These are phyloP conservation scores for Xylariales sp. DNA, from an alignment of 2,329 filamentous ascomycete species.

Conservation along the genomic window DNA sequence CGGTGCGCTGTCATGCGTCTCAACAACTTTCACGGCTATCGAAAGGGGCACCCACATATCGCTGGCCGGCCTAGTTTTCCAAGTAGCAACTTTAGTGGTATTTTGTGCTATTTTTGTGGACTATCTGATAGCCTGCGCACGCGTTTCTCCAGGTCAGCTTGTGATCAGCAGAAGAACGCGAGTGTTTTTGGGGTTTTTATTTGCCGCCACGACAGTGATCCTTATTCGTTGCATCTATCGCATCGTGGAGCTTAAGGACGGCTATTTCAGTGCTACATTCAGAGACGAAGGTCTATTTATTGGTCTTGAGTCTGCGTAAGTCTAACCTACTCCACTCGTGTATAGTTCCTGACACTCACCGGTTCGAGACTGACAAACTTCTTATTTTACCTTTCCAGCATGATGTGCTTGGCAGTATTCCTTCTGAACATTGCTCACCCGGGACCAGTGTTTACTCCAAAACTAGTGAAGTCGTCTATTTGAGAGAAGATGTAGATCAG, in stretches of 20 bases:
- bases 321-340: no score
- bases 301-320: neutral
- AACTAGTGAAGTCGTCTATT: no score
- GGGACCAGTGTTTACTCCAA: no score
- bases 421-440: no score
- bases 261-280: neutral
- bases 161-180: neutral
- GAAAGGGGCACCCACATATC: neutral
- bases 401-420: no score
- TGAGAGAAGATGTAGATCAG: no score
- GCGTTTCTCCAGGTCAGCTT: neutral
- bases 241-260: neutral
- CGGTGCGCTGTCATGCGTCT: constrained; percentile 30
- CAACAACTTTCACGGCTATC: neutral
- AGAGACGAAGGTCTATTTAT: neutral
- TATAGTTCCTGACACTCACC: no score
- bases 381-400: no score
- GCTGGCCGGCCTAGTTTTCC: neutral
- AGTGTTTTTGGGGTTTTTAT: neutral
- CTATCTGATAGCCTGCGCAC: neutral
- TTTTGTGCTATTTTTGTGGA: neutral
- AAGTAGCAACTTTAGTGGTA: neutral
- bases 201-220: neutral
- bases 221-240: neutral
- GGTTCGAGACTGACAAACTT: no score